Evolutionary conservation across 495 filamentous ascomycete genomes (phyloP).

Genomic region (Endocarpon pusillum): DNA sequence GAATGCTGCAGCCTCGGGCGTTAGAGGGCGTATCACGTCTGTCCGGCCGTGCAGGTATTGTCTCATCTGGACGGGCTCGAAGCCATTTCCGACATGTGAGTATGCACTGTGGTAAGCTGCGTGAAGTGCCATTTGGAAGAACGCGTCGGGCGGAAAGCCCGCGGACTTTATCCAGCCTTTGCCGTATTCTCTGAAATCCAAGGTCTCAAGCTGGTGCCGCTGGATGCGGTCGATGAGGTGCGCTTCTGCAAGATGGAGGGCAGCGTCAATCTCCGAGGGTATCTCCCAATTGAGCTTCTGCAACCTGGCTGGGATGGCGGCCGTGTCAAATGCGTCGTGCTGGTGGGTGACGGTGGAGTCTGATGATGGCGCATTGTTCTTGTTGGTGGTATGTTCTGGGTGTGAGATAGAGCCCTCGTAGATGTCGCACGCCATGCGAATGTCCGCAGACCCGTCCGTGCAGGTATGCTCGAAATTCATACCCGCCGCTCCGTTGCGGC

Average conservation of each 20-base stretch:
- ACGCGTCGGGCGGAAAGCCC: conserved; percentile 3
- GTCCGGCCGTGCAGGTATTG: conserved; percentile 5
- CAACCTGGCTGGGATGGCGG: no score
- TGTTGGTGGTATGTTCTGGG: neutral
- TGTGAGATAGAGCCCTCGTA: conserved; percentile 2
- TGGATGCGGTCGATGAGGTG: conserved; percentile 1
- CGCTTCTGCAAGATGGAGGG: neutral
- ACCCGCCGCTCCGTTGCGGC: conserved; percentile 2
- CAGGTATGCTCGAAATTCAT: conserved; percentile 6
- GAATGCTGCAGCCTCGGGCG: neutral
- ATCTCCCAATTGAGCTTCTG: no score
- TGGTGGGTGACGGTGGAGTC: no score
- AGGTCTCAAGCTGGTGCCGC: conserved; percentile 2
- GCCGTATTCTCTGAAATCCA: conserved; percentile 1
- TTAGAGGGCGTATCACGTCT: conserved; percentile 3
- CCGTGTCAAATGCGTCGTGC: no score
- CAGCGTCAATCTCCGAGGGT: no score
- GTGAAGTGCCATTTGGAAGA: conserved; percentile 5
- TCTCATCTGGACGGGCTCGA: conserved; percentile 3
- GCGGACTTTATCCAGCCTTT: conserved; percentile 2
- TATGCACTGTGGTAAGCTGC: conserved; percentile 3
- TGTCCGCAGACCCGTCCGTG: conserved; percentile 4
- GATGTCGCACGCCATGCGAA: conserved; percentile 3
- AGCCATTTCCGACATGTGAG: neutral
- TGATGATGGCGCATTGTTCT: no score